Conservation (phyloP, 805 yeast species). For the Suhomyces xylopsoci region DNA sequence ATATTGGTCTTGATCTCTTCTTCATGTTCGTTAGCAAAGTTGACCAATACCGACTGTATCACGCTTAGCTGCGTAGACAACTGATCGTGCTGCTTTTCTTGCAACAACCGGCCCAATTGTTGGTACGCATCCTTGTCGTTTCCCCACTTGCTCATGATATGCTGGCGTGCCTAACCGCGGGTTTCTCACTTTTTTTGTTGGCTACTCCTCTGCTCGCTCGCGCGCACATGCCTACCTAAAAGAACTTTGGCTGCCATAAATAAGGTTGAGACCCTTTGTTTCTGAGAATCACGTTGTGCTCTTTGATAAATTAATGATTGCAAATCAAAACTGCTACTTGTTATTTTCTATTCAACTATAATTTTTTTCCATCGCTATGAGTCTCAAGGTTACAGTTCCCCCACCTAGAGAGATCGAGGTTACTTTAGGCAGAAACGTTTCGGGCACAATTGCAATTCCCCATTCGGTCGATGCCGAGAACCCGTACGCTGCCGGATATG, state of each 20-base stretch:
- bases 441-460: conserved; percentile 40
- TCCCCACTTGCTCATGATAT: neutral
- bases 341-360: neutral
- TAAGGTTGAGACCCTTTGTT: neutral
- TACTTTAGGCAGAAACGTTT: conserved; percentile 30
- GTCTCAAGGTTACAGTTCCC: neutral
- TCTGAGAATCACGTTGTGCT: neutral
- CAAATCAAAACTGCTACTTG: neutral
- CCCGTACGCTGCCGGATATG: conserved; percentile 22
- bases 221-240: neutral
- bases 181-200: neutral
- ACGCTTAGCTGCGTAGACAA: conserved; percentile 68
- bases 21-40: conserved; percentile 71
- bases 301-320: neutral
- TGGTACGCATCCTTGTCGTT: conserved; percentile 28
- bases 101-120: conserved; percentile 49
- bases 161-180: neutral
- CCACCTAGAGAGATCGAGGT: conserved; percentile 36
- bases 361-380: neutral
- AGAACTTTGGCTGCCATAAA: neutral
- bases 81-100: conserved; percentile 55
- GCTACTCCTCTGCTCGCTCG: neutral
- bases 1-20: conserved; percentile 62
- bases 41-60: conserved; percentile 73
- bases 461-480: conserved; percentile 24